These are phyloP conservation scores for Lathyrus tuberosus DNA, from an alignment of 306 rosid genomes.

Conservation along the genomic window DNA sequence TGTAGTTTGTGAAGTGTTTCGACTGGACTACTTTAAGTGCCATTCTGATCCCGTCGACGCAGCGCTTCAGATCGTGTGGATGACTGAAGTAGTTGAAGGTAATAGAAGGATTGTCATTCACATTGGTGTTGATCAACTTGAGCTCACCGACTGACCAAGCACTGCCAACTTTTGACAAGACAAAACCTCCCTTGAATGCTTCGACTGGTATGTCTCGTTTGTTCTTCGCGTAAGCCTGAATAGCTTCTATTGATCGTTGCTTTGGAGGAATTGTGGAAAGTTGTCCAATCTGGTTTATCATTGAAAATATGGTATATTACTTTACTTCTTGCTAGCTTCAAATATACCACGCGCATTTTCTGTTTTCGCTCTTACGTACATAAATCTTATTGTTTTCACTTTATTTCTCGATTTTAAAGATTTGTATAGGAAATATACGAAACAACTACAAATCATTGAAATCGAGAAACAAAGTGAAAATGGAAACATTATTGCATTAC, in stretches of 20 bases:
- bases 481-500: conserved; percentile 50
- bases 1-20: conserved; percentile 63
- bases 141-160: conserved; percentile 82
- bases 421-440: background rate
- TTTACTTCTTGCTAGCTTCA: conserved; percentile 1
- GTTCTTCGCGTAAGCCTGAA: conserved; percentile 52
- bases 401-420: background rate
- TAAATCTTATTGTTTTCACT: background rate
- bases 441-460: conserved; percentile 3
- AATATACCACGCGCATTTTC: background rate
- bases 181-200: conserved; percentile 87
- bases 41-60: conserved; percentile 72
- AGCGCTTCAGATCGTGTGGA: conserved; percentile 73
- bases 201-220: conserved; percentile 72
- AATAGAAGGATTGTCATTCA: conserved; percentile 74
- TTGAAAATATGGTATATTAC: conserved; percentile 27
- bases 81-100: conserved; percentile 94
- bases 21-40: conserved; percentile 70
- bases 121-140: conserved; percentile 60
- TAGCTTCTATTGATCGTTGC: conserved; percentile 74
- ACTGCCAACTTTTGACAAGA: conserved; percentile 71
- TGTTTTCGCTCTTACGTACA: background rate
- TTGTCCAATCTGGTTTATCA: conserved; percentile 78
- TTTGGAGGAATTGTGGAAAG: conserved; percentile 90
- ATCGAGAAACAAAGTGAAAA: conserved; percentile 1